Base-by-base conservation (phyloP, 805 yeast genomes). In the Diddensiella santjacobensis region DNA sequence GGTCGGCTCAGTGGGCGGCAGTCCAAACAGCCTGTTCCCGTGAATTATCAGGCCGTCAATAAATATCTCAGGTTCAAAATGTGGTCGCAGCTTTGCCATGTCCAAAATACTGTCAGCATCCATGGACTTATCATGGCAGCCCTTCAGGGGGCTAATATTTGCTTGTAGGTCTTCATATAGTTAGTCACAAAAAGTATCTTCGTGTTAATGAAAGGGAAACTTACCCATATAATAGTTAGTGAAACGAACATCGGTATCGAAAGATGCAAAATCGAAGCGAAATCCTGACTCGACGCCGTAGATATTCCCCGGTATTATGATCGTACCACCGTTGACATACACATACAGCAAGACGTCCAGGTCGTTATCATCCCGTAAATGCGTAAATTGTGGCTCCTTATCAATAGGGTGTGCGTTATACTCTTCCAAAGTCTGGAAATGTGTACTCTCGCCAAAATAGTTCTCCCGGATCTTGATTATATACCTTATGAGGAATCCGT, bases 21-120 rank as follows among this genome's bases (percentile, higher is more conserved):
- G 62, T 0, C 99, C 99, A 70, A 88, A 88, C 82, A 90, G 81
- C 59, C 98, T 73, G 64, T 91, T 96, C 0, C 96, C 95, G 64
- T 87, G 95, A 20, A 87, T 72, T 2, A 74, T 60, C 10, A 84
- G 61, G 0, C 83, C 81, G 58, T 83, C 84, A 42, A 86, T 72
- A 2, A 62, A 55, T 24, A 86, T 56, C 39, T 80, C 79, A 0
- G 22, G 55, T 45, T 54, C 58, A 18, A 49, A 49, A 0, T 49
- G 42, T 8, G 48, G 53, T 17, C 51, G 48, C 13, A 30, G 31
- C 24, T 22, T 36, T 10, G 55, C 56, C 13, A 53, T 19, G 13
- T 52, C 57, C 4, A 58, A 40, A 2, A 57, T 43, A 3, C 44
- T 40, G 3, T 49, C 55, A n/a, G 52, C 45, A 17, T 47, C 41